Evolutionary conservation across 2,329 filamentous ascomycete species (phyloP), one percentile per base, ranked within the genome.

Genomic region (Aspergillus arachidicola): DNA sequence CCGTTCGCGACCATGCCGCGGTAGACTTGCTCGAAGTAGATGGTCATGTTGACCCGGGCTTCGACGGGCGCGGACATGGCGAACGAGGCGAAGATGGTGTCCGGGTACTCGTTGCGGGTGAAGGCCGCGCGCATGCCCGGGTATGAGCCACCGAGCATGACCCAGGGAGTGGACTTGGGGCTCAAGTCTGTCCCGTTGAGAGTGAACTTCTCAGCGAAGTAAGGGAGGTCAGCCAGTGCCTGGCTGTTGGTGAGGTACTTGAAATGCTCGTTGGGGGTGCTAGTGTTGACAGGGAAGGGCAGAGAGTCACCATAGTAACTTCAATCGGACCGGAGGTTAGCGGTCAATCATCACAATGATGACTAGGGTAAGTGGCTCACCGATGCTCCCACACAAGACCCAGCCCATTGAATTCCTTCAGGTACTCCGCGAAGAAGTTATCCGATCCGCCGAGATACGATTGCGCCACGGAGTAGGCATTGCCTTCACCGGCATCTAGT

Each of bases 21-120:
- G 66, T 81, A 81, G 2, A 86, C 71, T 34, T 83, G 80, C 26
- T 85, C 82, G 57, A 77, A 85, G 68, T 85, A 86, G 34, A 78
- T 72, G n/a, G 78, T 79, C 79, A 84, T 83, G 62, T 85, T 78
- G n/a, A 81, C 69, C 6, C 71, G 74, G 3, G 83, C 82, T 66
- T 86, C 73, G 0, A 84, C 79, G 0, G 80, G 80, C 6, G 80
- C 79, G 0, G 78, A 81, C 0, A 79, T 79, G 1, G 79, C 73
- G 64, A 68, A 81, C 0, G 79, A 71, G 2, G 79, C 79, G 57
- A 73, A 79, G 41, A 81, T 76, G 6, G 74, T 79, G 2, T 80
- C 76, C 2, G 79, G 79, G 58, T 81, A 81, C 53, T 77, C 68
- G 14, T 80, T 72, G 21, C 81, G 77, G 23, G 76, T 76, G 61